Evolutionary conservation across 768 basidiomycete species (phyloP).

Genomic region (Chalciporus chontae): DNA sequence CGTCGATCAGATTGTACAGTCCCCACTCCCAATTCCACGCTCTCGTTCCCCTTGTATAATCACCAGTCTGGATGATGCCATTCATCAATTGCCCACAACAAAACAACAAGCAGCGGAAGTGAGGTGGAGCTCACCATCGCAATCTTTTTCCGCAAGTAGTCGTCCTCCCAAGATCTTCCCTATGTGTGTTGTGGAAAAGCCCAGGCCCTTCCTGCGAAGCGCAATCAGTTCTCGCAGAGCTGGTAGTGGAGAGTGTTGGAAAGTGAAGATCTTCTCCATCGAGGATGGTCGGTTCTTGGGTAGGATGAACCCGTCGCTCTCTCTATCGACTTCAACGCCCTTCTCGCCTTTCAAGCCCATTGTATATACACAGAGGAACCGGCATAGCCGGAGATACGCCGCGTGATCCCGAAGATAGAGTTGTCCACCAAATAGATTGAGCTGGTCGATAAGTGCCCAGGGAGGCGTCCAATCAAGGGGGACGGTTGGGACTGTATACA

Average conservation of each 20-base stretch:
- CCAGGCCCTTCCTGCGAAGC: constrained; percentile 39
- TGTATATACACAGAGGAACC: constrained; percentile 25
- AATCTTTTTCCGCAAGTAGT: constrained; percentile 24
- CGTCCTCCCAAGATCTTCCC: constrained; percentile 36
- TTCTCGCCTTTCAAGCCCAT: constrained; percentile 10
- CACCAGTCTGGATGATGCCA: neutral
- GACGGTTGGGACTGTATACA: constrained; percentile 9
- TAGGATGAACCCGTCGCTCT: constrained; percentile 21
- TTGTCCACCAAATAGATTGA: constrained; percentile 33
- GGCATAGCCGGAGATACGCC: constrained; percentile 26
- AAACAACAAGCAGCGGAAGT: neutral
- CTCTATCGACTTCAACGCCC: constrained; percentile 1
- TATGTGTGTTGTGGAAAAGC: constrained; percentile 38
- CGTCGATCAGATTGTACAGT: too few species aligned
- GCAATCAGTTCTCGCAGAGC: constrained; percentile 19
- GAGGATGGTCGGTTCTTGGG: constrained; percentile 12
- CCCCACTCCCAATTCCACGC: neutral
- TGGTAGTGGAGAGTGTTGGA: constrained; percentile 35
- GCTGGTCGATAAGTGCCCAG: constrained; percentile 10
- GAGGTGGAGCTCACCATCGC: constrained; percentile 6
- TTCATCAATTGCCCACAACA: too few species aligned
- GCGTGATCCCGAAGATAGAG: constrained; percentile 28
- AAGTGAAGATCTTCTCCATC: constrained; percentile 14
- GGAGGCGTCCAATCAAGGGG: neutral
- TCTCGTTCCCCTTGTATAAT: neutral